Evolutionary conservation across 1,139 yeast species (phyloP), one percentile per base, ranked within the genome.

Genomic region (Geotrichum armillariae): DNA sequence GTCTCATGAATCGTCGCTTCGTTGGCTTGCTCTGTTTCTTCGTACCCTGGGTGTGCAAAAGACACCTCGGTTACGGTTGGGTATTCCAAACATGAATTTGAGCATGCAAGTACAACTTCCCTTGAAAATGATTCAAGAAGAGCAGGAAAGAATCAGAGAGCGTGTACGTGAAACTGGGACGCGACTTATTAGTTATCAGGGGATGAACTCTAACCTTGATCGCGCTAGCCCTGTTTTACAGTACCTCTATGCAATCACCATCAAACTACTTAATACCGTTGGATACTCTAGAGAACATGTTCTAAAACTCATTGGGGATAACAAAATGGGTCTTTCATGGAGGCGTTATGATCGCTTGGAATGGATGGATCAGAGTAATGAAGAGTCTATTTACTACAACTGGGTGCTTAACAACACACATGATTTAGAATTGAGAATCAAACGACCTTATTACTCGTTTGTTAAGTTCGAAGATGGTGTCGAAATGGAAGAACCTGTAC

Each of bases 321-420:
- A 57, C 3, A 61, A 65, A 65, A 73, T 58, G 62, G 88, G 86
- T 53, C 76, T 74, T 64, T 85, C 77, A 60, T 79, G 85, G 74
- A 78, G 81, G 54, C 72, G 78, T 45, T 87, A 83, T 62, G 96
- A 88, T 63, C 70, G 90, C 32, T 60, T 88, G 11, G 94, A 87
- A 58, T 89, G 96, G 96, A 67, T 82, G 8, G 66, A 74, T 43
- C 83, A 81, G 38, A 74, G 76, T 41, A 71, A 76, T 36, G 78
- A 79, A 49, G 58, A 74, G 4, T 71, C 82, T 23, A 66, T 78
- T 25, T 70, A 72, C 34, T 70, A 75, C 23, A 66, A 71, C 6
- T 73, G 79, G 73, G 71, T 72, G 1, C 69, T 75, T 67, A 60
- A 58, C 46, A 63, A 63, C 16, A 67, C 77, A 0, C 78, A 76